These are phyloP conservation scores for Acacia concinna DNA, from an alignment of 331 rosid species.

Conservation along the genomic window DNA sequence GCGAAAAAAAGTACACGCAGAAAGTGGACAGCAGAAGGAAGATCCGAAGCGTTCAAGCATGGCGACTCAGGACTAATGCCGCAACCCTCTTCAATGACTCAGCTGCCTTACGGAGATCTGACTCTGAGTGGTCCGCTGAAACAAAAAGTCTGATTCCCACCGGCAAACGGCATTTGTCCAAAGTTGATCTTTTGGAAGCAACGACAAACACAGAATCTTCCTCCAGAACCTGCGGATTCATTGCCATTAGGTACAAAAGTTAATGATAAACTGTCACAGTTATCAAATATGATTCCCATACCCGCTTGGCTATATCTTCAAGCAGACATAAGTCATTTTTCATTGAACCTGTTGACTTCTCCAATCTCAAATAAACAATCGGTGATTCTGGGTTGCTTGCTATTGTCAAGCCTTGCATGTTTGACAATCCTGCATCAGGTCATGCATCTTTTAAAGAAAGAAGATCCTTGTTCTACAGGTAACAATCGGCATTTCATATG, in stretches of 20 bases:
- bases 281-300: slow-evolving; percentile 40
- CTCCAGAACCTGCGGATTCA: slow-evolving; percentile 58
- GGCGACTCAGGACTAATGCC: slow-evolving; percentile 55
- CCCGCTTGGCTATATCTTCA: slow-evolving; percentile 64
- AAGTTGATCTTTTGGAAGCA: slow-evolving; percentile 71
- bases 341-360: slow-evolving; percentile 67
- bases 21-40: slow-evolving; percentile 9
- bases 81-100: slow-evolving; percentile 75
- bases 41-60: slow-evolving; percentile 33
- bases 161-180: slow-evolving; percentile 80
- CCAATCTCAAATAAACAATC: slow-evolving; percentile 69
- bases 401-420: slow-evolving; percentile 54
- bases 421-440: slow-evolving; percentile 68
- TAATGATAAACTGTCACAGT: slow-evolving; percentile 6
- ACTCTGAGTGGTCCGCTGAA: slow-evolving; percentile 80
- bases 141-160: slow-evolving; percentile 79
- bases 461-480: not conserved
- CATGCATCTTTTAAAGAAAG: slow-evolving; percentile 13
- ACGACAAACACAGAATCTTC: slow-evolving; percentile 73
- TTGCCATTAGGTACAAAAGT: slow-evolving; percentile 10
- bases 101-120: slow-evolving; percentile 70
- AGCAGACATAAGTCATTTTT: slow-evolving; percentile 64
- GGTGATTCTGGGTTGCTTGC: slow-evolving; percentile 89
- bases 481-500: not conserved
- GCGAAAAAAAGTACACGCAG: not conserved